These are phyloP conservation scores for Xylariales sp. DNA, from an alignment of 2,329 filamentous ascomycete species.

Conservation along the genomic window DNA sequence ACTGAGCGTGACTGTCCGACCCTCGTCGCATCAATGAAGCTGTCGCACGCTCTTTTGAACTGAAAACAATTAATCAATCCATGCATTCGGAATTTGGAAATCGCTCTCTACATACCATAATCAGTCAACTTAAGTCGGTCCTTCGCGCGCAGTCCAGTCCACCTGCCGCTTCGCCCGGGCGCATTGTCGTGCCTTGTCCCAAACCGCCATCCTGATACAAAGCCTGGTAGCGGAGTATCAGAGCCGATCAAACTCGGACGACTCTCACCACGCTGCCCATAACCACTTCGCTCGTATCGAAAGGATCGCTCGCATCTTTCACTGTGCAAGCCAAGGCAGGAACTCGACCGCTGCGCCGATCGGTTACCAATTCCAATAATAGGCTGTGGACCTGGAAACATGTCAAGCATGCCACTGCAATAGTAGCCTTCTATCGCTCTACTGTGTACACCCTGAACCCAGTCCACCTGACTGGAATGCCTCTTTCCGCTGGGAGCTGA, in stretches of 20 bases:
- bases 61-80: not conserved
- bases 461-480: conserved; percentile 6
- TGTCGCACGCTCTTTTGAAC: not conserved
- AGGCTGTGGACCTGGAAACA: not conserved
- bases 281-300: not conserved
- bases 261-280: not conserved
- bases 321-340: not conserved
- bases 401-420: conserved; percentile 8
- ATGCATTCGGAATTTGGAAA: not conserved
- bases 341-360: conserved; percentile 3
- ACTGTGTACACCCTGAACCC: no score
- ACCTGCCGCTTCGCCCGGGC: conserved; percentile 6
- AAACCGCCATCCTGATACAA: conserved; percentile 1
- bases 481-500: conserved; percentile 4
- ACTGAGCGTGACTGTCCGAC: not conserved
- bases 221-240: conserved; percentile 1
- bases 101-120: not conserved
- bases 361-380: conserved; percentile 5
- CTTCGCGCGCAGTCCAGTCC: not conserved
- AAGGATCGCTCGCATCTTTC: not conserved
- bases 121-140: not conserved
- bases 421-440: conserved; percentile 1
- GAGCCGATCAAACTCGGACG: conserved; percentile 8
- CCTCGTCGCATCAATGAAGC: conserved; percentile 1
- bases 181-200: conserved; percentile 7